phyloP scores from a whole-genome alignment of 2,329 filamentous ascomycete species.

The Hypoxylon sp. region DNA sequence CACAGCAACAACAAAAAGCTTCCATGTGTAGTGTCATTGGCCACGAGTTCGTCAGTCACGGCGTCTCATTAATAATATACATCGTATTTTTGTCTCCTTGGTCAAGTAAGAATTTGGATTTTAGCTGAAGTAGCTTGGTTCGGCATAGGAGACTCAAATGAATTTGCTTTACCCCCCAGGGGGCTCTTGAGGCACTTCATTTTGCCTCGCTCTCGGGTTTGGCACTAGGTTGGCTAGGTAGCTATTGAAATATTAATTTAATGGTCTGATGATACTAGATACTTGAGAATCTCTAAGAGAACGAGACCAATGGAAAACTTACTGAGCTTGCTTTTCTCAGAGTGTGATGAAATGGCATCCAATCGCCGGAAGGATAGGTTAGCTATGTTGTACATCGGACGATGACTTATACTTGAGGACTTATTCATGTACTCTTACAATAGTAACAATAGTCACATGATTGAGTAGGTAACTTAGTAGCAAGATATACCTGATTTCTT shows the following conservation, averaged over 20 bases:
- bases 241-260: too few relatives aligned
- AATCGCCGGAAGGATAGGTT: background rate
- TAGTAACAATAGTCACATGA: background rate
- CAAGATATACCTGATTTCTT: background rate
- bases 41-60: constrained; percentile 13
- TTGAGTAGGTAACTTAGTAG: background rate
- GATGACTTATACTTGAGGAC: background rate
- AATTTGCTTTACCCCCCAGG: constrained; percentile 5
- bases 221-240: constrained; percentile 6
- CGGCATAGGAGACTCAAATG: constrained; percentile 16
- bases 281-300: background rate
- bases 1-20: constrained; percentile 14
- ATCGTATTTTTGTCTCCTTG: constrained; percentile 16
- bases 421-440: background rate
- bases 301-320: background rate
- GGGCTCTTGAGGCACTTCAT: background rate
- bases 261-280: background rate
- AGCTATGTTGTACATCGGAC: background rate
- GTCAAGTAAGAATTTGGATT: constrained; percentile 10
- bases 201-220: constrained; percentile 4
- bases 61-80: constrained; percentile 5
- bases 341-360: background rate
- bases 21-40: constrained; percentile 8
- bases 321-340: background rate
- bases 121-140: constrained; percentile 9